Base-by-base conservation (phyloP, 371 early-diverging fungal species). In the Smittium mucronatum region DNA sequence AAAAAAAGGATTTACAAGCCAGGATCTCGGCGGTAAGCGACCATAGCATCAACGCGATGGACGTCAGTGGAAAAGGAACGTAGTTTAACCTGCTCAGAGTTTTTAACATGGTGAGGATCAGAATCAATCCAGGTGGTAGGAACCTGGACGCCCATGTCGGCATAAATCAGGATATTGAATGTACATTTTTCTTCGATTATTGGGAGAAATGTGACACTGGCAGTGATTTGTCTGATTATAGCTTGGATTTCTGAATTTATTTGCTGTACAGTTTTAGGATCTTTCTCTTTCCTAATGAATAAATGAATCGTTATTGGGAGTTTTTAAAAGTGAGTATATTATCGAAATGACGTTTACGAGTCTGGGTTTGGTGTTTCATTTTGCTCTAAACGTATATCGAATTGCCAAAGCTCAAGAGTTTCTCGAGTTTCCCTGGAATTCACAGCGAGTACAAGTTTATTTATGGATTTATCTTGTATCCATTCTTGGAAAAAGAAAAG, bases 331-430 rank as follows among this genome's bases (percentile, higher is more conserved):
- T n/a, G n/a, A n/a, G n/a, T n/a, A n/a, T n/a, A n/a, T n/a, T n/a
- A n/a, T n/a, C n/a, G n/a, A n/a, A n/a, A n/a, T n/a, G n/a, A n/a
- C n/a, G n/a, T n/a, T n/a, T n/a, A n/a, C n/a, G n/a, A n/a, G n/a
- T n/a, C n/a, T n/a, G n/a, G n/a, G n/a, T 47, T 47, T 47, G 59
- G 26, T 28, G 15, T 63, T 11, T 57, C 30, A 1, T 77, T 75
- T 17, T 72, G 73, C 17, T 82, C 81, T 31, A 89, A 66, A 57
- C 88, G 79, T 29, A 95, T 82, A 76, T 95, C 89, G 77, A 96
- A 96, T 72, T 93, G 91, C 97, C 97, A 96, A 65, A 94, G 84
- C 74, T 96, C 95, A 2, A 94, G 69, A 0, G 88, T 88, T 68
- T 94, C 88, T 0, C 86, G 76, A 1, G 90, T 90, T 28, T 92